These are phyloP conservation scores for Castanea mollissima DNA, from an alignment of 306 rosid species.

Conservation along the genomic window DNA sequence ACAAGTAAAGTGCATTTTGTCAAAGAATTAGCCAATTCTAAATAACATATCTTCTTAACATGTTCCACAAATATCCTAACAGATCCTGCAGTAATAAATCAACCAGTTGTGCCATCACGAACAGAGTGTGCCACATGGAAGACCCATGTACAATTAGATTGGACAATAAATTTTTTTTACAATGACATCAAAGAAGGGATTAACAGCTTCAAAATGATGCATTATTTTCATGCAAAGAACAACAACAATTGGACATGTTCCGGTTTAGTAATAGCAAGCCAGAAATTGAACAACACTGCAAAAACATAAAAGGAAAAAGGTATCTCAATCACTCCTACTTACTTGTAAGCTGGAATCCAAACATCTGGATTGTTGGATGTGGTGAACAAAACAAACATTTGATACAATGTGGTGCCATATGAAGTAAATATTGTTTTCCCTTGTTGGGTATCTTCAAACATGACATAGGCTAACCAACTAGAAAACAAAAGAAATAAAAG, in stretches of 20 bases:
- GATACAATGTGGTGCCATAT: slow-evolving; percentile 73
- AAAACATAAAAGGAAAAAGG: neutral
- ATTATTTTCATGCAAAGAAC: neutral
- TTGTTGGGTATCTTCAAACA: slow-evolving; percentile 88
- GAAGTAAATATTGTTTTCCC: slow-evolving; percentile 84
- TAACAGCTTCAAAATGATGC: neutral
- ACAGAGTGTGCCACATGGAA: neutral
- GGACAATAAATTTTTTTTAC: neutral
- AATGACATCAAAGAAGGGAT: neutral
- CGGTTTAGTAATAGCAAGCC: neutral
- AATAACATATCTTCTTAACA: no score
- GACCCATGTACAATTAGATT: neutral
- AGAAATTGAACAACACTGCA: neutral
- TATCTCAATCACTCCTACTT: slow-evolving; percentile 25
- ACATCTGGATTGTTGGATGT: slow-evolving; percentile 97
- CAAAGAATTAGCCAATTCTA: no score
- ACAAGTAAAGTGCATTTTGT: no score
- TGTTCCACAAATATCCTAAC: neutral
- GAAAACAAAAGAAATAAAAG: slow-evolving; percentile 87
- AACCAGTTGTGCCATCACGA: neutral
- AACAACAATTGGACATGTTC: neutral
- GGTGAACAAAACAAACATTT: slow-evolving; percentile 82
- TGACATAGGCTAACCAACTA: slow-evolving; percentile 92
- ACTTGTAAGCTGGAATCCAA: slow-evolving; percentile 99
- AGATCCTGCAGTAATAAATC: neutral